phyloP scores from a whole-genome alignment of 1,284 basidiomycete species.

The Tilletia caries region DNA sequence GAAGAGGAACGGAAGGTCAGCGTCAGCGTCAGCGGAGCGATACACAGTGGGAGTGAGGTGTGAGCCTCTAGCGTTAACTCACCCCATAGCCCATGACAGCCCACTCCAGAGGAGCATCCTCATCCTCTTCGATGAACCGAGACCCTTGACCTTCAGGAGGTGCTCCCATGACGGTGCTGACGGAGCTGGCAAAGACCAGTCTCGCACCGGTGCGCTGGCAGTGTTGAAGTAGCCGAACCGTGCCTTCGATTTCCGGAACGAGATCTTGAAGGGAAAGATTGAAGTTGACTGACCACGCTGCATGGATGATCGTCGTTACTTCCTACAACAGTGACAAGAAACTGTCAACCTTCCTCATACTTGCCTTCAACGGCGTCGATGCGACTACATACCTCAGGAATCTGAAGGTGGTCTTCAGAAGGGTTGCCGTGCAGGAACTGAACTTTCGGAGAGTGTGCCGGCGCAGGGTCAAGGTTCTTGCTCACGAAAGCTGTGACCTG shows the following conservation, averaged over 20 bases:
- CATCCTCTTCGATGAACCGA: background rate
- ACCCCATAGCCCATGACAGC: background rate
- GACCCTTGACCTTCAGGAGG: background rate
- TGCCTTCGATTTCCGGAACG: constrained; percentile 3
- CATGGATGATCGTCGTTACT: constrained; percentile 1
- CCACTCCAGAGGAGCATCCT: constrained; percentile 1
- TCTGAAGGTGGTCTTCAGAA: background rate
- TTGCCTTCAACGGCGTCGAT: no score
- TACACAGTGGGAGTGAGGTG: background rate
- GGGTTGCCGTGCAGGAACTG: background rate
- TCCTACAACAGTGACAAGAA: background rate
- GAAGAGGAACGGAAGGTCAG: background rate
- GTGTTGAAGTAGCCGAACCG: background rate
- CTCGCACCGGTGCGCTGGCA: background rate
- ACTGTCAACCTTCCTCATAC: background rate
- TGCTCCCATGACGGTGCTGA: background rate
- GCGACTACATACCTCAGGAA: background rate
- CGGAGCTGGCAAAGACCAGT: constrained; percentile 2
- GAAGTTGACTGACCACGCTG: constrained; percentile 8
- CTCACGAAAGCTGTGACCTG: background rate
- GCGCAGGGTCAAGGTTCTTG: background rate
- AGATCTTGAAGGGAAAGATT: constrained; percentile 1
- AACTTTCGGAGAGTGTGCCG: background rate
- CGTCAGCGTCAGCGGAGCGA: background rate
- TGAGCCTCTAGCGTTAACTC: background rate